phyloP scores from a whole-genome alignment of 179 eudicot species.

The Gypsophila paniculata region DNA sequence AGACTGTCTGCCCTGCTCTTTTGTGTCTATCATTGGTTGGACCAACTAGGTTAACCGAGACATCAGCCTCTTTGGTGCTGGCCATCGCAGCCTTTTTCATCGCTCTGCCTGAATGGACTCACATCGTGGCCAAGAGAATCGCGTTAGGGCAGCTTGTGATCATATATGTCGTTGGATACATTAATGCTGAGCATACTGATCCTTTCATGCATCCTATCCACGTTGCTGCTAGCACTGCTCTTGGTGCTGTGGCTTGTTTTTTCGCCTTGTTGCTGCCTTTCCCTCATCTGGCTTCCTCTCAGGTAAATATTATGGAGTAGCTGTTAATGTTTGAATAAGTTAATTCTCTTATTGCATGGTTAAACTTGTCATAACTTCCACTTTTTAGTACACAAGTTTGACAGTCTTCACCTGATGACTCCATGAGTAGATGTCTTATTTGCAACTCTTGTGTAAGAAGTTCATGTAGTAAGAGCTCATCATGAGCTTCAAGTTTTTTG shows the following conservation, averaged over 20 bases:
- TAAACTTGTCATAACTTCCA: neutral
- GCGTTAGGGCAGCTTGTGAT: conserved; percentile 72
- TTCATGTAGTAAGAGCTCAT: neutral
- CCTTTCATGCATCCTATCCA: conserved; percentile 68
- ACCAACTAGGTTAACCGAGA: conserved; percentile 40
- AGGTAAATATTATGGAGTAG: conserved; percentile 36
- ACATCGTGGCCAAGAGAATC: conserved; percentile 51
- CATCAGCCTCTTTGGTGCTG: conserved; percentile 39
- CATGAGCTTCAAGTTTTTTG: neutral
- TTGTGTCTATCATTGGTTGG: conserved; percentile 48
- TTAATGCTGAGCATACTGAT: conserved; percentile 36
- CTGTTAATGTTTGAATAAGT: neutral
- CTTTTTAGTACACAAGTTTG: neutral
- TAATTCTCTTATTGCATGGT: neutral
- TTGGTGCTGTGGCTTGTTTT: conserved; percentile 65
- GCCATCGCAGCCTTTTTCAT: conserved; percentile 48
- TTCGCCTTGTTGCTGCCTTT: conserved; percentile 62
- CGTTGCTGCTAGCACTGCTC: conserved; percentile 67
- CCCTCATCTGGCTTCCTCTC: conserved; percentile 50
- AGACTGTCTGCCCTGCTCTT: conserved; percentile 52
- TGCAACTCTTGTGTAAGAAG: neutral
- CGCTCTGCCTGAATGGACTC: conserved; percentile 50
- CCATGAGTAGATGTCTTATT: neutral
- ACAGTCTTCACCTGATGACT: neutral
- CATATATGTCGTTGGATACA: conserved; percentile 51